A percentile compares a stretch with the other conserved stretches of the same genome.
phyloP scores from a whole-genome alignment of 805 yeast genomes.

The Spathaspora hagerdaliae region DNA sequence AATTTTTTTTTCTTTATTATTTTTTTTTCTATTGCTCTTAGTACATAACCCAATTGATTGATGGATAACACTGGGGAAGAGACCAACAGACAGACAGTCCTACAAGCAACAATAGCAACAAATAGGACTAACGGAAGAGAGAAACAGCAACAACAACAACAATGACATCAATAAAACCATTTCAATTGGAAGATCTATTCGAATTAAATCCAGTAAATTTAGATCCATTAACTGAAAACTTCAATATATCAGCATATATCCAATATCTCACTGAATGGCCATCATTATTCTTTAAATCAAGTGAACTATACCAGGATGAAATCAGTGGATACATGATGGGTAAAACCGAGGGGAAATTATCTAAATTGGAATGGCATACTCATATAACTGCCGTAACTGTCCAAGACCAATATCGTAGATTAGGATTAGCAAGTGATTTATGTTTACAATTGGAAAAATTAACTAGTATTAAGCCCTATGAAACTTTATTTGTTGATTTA shows the following conservation, averaged over 20 bases:
- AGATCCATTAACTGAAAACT: constrained; percentile 90
- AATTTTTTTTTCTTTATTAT: too few relatives aligned
- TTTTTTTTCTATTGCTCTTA: not conserved
- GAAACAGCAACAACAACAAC: too few relatives aligned
- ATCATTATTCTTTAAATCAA: constrained; percentile 74
- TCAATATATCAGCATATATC: constrained; percentile 75
- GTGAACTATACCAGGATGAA: constrained; percentile 11
- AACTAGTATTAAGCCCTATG: constrained; percentile 68
- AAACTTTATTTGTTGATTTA: constrained; percentile 82
- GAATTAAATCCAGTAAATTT: constrained; percentile 70
- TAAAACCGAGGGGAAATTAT: constrained; percentile 78
- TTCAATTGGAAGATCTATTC: constrained; percentile 81
- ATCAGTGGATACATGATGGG: constrained; percentile 86
- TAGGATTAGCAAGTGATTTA: constrained; percentile 79
- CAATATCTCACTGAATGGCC: constrained; percentile 89
- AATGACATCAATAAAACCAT: constrained; percentile 89
- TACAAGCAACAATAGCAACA: not conserved
- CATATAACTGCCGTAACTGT: constrained; percentile 96
- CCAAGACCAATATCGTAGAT: constrained; percentile 73
- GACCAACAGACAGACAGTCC: not conserved
- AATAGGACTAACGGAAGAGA: not conserved
- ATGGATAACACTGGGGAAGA: not conserved
- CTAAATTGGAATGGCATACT: constrained; percentile 83
- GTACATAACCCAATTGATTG: too few relatives aligned
- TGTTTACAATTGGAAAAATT: constrained; percentile 70